Base-by-base conservation (phyloP, 139 green algal species). In the Tetratostichococcus sp. region DNA sequence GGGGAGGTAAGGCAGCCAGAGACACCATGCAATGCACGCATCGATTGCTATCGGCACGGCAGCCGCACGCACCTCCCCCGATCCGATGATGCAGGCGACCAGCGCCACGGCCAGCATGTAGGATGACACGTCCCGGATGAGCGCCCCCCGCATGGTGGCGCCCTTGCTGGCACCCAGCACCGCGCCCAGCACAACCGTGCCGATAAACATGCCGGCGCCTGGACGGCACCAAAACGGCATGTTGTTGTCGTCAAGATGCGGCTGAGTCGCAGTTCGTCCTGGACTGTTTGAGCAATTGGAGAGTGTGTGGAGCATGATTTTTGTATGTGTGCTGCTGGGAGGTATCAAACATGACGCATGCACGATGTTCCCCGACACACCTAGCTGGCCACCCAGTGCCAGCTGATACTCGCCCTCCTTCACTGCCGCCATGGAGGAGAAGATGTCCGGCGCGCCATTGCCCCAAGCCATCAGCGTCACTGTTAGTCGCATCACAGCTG, bases 391-490 rank as follows among this genome's bases (percentile, higher is more conserved):
- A 1, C 82, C 80, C 17, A 91, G 65, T 4, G 85, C 83, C 17
- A 91, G 69, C 32, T 58, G 35, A 69, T 79, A 83, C 32, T 81
- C 16, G 31, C 83, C 85, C 2, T 74, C 58, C 4, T 76, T 86
- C 25, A 97, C 87, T 21, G 91, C 91, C 1, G 87, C 85, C 43
- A 97, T 89, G 62, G 89, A 94, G 25, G 93, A 79, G 0, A 85
- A 94, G 23, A 97, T 76, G 83, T 97, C 93, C 11, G 93, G 92
- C 0, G 93, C 93, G 0, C 92, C 93, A 78, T 97, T 97, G 69
- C 92, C 93, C 34, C 97, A 85, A 0, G 93, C 92, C 43, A 97
- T 85, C 65, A 97, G 90, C 0, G 92, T 97, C 0, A 97, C 93
- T 90, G 80, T 70, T 76, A 1, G 4, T 35, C n/a, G 35, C 8